Evolutionary conservation across 2,329 filamentous ascomycete species (phyloP), one percentile per base, ranked within the genome.

Genomic region (Gnomoniopsis smithogilvyi): DNA sequence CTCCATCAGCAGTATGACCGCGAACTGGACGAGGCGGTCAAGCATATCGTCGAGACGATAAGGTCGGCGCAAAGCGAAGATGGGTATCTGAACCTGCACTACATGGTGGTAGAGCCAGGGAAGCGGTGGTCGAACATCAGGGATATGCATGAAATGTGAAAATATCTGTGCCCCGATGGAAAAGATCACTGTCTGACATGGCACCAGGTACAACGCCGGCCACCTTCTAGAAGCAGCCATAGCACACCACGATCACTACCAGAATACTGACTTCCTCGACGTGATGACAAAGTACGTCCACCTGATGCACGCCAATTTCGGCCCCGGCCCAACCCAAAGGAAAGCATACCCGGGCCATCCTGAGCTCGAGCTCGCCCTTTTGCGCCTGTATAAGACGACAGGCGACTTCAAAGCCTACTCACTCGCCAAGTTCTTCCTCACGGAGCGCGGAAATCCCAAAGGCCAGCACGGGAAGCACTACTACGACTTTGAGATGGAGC

Each of bases 71-170:
- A 87, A 69, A 78, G 82, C 55, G 68, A 73, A 1, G 85, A 88
- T 65, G 85, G 85, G 1, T 88, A 88, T 65, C 66, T 88, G 22
- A 87, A 87, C 65, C 79, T 86, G 7, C 83, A 87, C 65, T 87
- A 81, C 62, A 85, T 81, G 0, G 80, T 87, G 0, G 80, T 85
- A 1, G 81, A 82, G 47, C 82, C 81, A 0, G 75, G 71, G 0
- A 79, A 80, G 54, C 68, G 83, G 10, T 87, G 82, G 73, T 77
- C 80, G 0, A 87, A 87, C 63, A 62, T 88, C 8, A 70, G 82
- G 51, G 85, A 88, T 67, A 78, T 85, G 71, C 84, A 87, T 70
- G 84, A 87, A 68, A 69, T 88, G 74, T 83, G 72, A 70, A 75
- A 69, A n/a, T 6, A 8, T 24, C 21, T 4, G 12, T 43, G 17